These are phyloP conservation scores for Xylaria telfairii DNA, from an alignment of 495 filamentous ascomycete species.

Conservation along the genomic window DNA sequence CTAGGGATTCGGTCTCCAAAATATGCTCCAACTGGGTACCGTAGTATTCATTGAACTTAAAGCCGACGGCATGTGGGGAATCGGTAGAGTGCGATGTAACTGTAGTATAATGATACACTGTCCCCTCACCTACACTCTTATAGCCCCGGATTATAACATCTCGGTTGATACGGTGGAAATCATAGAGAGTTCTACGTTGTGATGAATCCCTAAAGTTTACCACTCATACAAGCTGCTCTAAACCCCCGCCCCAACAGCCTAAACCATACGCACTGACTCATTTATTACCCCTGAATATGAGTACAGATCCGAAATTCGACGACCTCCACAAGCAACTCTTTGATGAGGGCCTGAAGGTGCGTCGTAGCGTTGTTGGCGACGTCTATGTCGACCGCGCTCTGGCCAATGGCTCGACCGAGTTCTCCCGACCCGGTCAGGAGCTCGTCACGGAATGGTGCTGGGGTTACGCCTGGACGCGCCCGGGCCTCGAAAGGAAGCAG, in stretches of 20 bases:
- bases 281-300: constrained; percentile 28
- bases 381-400: constrained; percentile 56
- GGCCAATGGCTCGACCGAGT: constrained; percentile 51
- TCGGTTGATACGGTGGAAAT: not conserved
- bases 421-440: constrained; percentile 58
- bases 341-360: constrained; percentile 59
- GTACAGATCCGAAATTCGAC: constrained; percentile 41
- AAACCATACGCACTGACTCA: not conserved
- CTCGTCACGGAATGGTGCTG: constrained; percentile 61
- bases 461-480: constrained; percentile 61
- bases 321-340: constrained; percentile 57
- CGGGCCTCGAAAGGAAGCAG: constrained; percentile 60
- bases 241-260: no score
- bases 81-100: constrained; percentile 12
- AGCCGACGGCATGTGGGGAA: constrained; percentile 5
- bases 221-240: not conserved
- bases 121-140: constrained; percentile 3
- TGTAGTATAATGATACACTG: not conserved
- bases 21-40: constrained; percentile 37
- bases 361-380: constrained; percentile 58
- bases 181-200: not conserved
- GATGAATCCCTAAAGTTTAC: not conserved
- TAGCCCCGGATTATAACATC: not conserved
- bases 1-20: not conserved
- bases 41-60: not conserved